Conservation (phyloP, 345 rosid genomes). For the Hypericum androsaemum region DNA sequence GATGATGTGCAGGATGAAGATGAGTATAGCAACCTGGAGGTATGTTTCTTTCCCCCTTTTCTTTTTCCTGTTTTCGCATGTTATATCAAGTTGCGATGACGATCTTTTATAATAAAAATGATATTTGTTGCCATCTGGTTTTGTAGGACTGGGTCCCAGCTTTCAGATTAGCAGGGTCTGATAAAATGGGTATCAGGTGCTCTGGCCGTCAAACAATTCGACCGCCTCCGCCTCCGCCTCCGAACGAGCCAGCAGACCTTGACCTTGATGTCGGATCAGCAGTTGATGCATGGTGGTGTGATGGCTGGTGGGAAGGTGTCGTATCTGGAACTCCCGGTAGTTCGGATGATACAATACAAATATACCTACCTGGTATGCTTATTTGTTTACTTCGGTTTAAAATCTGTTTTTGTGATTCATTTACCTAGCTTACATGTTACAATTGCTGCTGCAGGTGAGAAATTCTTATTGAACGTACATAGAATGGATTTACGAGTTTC, state of each 20-base stretch:
- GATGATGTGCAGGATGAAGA: constrained; percentile 35
- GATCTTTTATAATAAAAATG: background rate
- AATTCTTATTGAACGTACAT: constrained; percentile 16
- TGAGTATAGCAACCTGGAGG: constrained; percentile 31
- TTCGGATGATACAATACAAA: constrained; percentile 16
- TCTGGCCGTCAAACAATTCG: constrained; percentile 33
- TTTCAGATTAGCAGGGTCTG: constrained; percentile 25
- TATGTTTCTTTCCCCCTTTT: no score
- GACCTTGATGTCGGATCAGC: constrained; percentile 26
- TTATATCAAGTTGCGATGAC: no score
- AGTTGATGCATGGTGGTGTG: constrained; percentile 42
- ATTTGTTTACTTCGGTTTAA: background rate
- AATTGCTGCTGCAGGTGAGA: constrained; percentile 24
- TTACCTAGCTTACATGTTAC: background rate
- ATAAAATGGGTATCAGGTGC: constrained; percentile 37
- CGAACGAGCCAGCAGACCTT: constrained; percentile 7
- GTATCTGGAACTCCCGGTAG: constrained; percentile 12
- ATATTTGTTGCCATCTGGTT: background rate
- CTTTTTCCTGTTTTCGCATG: no score
- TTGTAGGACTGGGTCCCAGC: constrained; percentile 40
- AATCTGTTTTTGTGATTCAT: background rate
- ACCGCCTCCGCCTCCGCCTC: constrained; percentile 25
- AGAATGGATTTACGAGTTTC: constrained; percentile 26
- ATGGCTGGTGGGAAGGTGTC: constrained; percentile 55
- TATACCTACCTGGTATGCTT: constrained; percentile 39